phyloP scores from a whole-genome alignment of 2,329 filamentous ascomycete species.

The Clonostachys chloroleuca region DNA sequence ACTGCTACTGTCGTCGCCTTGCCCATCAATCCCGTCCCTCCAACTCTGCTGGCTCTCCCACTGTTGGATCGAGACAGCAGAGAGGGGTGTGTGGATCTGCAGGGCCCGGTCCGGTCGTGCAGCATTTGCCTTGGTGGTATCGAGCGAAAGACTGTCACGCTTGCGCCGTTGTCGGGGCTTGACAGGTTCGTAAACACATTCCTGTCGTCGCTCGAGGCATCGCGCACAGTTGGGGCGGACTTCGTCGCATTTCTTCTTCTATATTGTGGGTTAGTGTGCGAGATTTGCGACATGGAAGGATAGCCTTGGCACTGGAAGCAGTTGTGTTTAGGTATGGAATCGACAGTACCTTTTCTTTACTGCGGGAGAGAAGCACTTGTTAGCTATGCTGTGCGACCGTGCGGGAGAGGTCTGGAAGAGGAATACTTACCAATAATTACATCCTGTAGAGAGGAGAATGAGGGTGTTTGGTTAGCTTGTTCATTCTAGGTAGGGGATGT shows the following conservation, averaged over 20 bases:
- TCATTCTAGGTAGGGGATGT: slow-evolving; percentile 1
- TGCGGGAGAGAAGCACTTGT: slow-evolving; percentile 11
- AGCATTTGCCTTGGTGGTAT: slow-evolving; percentile 9
- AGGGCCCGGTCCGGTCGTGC: slow-evolving; percentile 1
- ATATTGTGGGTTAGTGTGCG: background rate
- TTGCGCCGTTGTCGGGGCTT: slow-evolving; percentile 31
- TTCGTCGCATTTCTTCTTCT: slow-evolving; percentile 59
- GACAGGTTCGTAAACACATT: slow-evolving; percentile 46
- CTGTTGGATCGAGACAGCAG: background rate
- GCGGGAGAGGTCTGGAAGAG: background rate
- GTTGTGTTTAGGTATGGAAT: background rate
- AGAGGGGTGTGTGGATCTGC: background rate
- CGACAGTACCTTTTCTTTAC: slow-evolving; percentile 47
- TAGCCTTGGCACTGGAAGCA: background rate
- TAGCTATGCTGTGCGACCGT: background rate
- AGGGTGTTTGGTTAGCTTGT: background rate
- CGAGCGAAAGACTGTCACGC: slow-evolving; percentile 13
- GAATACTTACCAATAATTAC: slow-evolving; percentile 42
- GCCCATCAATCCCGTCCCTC: background rate
- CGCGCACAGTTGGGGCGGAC: slow-evolving; percentile 43
- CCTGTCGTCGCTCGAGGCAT: slow-evolving; percentile 41
- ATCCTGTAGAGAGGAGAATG: slow-evolving; percentile 28
- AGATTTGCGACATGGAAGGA: background rate
- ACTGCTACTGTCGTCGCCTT: background rate
- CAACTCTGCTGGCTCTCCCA: slow-evolving; percentile 4